Percentiles rank a stretch among this genome's conserved stretches.
Conservation (phyloP, 495 filamentous ascomycete species). For the Viridothelium virens region DNA sequence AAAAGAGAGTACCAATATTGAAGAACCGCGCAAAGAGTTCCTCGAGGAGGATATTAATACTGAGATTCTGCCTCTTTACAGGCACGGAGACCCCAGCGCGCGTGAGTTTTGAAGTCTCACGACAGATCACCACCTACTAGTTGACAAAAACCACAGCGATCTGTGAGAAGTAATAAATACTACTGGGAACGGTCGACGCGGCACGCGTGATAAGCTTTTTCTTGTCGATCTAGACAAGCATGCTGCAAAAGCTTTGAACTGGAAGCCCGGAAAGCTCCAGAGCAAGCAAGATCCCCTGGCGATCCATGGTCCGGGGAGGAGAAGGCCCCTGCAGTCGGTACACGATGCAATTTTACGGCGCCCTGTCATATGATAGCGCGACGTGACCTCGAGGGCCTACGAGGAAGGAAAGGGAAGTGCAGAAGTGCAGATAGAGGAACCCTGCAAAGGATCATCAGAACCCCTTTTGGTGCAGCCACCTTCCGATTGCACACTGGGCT, state of each 20-base stretch:
- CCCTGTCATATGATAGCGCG: constrained; percentile 9
- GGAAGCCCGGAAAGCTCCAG: neutral
- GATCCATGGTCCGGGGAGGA: neutral
- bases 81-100: too few relatives aligned
- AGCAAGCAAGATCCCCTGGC: constrained; percentile 8
- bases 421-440: constrained; percentile 6
- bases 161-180: neutral
- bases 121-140: neutral
- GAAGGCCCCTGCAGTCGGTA: neutral
- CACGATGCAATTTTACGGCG: neutral
- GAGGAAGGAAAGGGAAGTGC: constrained; percentile 1
- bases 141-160: neutral
- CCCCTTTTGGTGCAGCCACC: constrained; percentile 5
- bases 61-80: too few relatives aligned
- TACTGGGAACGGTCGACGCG: neutral
- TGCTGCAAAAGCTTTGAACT: constrained; percentile 2
- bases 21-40: too few relatives aligned
- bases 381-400: neutral
- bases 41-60: too few relatives aligned
- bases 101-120: neutral
- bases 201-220: constrained; percentile 10
- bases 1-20: too few relatives aligned
- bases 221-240: neutral
- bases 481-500: neutral
- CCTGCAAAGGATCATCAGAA: constrained; percentile 7